A percentile compares a stretch with the other conserved stretches of the same genome.
Evolutionary conservation across 2,329 filamentous ascomycete genomes (phyloP).

Genomic region (Talaromyces sp.): DNA sequence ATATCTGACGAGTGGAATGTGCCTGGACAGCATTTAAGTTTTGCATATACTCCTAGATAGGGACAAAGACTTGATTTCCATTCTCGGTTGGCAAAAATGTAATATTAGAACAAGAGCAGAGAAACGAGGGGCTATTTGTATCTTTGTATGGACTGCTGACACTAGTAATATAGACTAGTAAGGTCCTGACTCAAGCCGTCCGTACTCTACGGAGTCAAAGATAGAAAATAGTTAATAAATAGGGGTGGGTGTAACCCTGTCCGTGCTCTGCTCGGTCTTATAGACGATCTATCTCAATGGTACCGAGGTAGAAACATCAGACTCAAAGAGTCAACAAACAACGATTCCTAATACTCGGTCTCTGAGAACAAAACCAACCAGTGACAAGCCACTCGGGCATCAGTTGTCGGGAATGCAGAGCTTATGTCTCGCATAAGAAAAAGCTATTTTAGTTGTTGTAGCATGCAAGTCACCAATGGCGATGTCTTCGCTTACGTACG

Average conservation of each 20-base stretch:
- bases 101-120: too few relatives aligned
- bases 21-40: neutral
- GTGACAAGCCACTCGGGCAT: neutral
- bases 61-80: neutral
- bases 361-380: neutral
- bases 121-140: neutral
- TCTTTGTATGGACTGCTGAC: neutral
- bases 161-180: neutral
- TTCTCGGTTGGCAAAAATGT: too few relatives aligned
- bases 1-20: neutral
- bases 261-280: neutral
- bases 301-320: too few relatives aligned
- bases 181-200: neutral
- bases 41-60: neutral
- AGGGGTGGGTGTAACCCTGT: neutral
- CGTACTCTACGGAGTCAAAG: too few relatives aligned
- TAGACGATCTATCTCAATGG: too few relatives aligned
- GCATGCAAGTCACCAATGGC: neutral
- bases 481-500: neutral
- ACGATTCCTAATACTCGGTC: too few relatives aligned
- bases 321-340: too few relatives aligned
- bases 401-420: neutral
- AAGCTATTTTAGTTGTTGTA: neutral
- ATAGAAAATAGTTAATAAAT: neutral
- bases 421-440: neutral